Base-by-base conservation (phyloP, 805 yeast genomes). In the Wickerhamomyces chambardii region DNA sequence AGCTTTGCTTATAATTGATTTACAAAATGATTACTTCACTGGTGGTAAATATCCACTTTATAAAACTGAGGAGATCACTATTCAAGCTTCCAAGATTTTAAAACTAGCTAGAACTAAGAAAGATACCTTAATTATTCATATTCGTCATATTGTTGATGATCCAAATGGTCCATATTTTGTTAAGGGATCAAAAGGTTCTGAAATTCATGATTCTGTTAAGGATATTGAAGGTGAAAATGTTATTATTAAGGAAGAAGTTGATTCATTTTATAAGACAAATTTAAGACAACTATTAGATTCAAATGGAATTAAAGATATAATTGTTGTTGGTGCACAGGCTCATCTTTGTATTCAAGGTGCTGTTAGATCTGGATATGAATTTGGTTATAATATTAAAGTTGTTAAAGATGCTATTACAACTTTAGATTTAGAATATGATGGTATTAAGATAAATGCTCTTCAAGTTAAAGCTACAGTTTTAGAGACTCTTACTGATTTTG, bases 21-120 rank as follows among this genome's bases (percentile, higher is more conserved):
- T 46, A 3, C 50, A 46, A 28, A 46, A 44, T 33, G 50, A 46
- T 18, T 46, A 44, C 37, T 46, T 39, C 30, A n/a, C n/a, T 12
- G 34, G 30, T 5, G 50, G 50, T 5, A 22, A 17, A 16, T 38
- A 39, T 32, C 26, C 37, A n/a, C 24, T 46, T 9, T 37, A 26
- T 11, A 34, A 39, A 19, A 42, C 44, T 24, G 30, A 40, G 6
- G 31, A 31, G 17, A 37, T 47, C 3, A 19, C 40, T n/a, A 33
- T 19, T 3, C 36, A 42, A 8, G 41, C 43, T 15, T 36, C 41
- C 3, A 14, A 36, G 15, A 35, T 46, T 18, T 36, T 44, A 4
- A 10, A 36, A 9, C 39, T 35, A 18, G 43, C 36, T 6, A 40
- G 50, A 4, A 30, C 35, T 2, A 30, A 36, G 2, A 15, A 29